Conservation (phyloP, 2,329 filamentous ascomycete genomes). For the Exophiala spinifera region DNA sequence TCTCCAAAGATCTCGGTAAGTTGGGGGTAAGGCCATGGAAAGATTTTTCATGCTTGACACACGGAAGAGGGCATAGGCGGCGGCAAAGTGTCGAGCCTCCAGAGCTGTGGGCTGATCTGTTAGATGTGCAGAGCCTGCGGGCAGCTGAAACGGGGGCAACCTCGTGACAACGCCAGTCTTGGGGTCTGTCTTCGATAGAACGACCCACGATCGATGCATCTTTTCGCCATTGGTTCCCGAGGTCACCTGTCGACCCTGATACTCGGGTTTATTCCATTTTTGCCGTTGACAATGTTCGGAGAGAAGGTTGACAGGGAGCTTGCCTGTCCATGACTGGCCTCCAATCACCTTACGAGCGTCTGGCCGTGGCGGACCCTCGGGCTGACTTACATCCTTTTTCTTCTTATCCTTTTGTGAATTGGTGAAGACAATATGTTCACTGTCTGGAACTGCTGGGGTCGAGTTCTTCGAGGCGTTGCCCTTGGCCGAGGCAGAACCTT, state of each 20-base stretch:
- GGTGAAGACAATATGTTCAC: slow-evolving; percentile 34
- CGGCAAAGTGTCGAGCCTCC: slow-evolving; percentile 90
- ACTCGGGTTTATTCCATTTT: slow-evolving; percentile 92
- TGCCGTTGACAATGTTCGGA: slow-evolving; percentile 94
- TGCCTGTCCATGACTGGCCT: slow-evolving; percentile 94
- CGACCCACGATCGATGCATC: slow-evolving; percentile 74
- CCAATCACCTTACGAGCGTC: slow-evolving; percentile 76
- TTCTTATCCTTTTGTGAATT: slow-evolving; percentile 24
- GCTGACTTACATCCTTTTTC: slow-evolving; percentile 32
- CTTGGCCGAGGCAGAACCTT: slow-evolving; percentile 18
- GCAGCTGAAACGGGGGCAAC: slow-evolving; percentile 79
- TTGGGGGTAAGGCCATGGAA: slow-evolving; percentile 88
- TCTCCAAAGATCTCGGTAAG: slow-evolving; percentile 88
- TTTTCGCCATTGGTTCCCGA: slow-evolving; percentile 46
- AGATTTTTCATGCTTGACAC: slow-evolving; percentile 95
- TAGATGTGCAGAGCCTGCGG: slow-evolving; percentile 70
- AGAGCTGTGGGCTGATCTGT: slow-evolving; percentile 74
- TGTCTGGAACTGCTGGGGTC: slow-evolving; percentile 20
- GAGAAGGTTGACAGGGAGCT: slow-evolving; percentile 88
- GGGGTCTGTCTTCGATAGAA: slow-evolving; percentile 67
- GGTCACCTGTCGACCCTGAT: slow-evolving; percentile 67
- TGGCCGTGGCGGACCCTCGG: slow-evolving; percentile 47
- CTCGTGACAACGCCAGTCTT: slow-evolving; percentile 77
- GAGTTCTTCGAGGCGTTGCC: slow-evolving; percentile 21
- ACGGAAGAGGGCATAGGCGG: slow-evolving; percentile 84